These are phyloP conservation scores for Mesembryanthemum crystallinum DNA, from an alignment of 148 eudicot species.

Conservation along the genomic window DNA sequence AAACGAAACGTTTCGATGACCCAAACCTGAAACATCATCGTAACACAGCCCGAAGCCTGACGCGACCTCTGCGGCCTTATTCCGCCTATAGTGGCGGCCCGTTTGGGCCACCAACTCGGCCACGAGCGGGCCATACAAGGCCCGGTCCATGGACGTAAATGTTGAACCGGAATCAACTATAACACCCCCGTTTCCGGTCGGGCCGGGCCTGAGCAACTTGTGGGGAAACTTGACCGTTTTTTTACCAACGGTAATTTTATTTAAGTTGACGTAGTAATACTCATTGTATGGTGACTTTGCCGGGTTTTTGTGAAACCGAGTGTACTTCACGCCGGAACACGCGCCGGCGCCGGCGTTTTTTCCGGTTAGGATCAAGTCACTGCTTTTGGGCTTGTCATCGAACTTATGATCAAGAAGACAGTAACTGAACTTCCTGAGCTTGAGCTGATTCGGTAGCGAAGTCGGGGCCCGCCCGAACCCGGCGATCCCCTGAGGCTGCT, in stretches of 20 bases:
- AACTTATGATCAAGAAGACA: conserved; percentile 66
- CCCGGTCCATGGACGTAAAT: conserved; percentile 54
- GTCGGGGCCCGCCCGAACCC: conserved; percentile 72
- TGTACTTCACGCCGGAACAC: conserved; percentile 33
- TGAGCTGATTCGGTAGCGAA: conserved; percentile 65
- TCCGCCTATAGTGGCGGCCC: conserved; percentile 46
- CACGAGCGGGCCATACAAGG: conserved; percentile 42
- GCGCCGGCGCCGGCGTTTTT: neutral
- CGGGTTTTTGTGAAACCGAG: conserved; percentile 49
- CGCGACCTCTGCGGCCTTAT: conserved; percentile 33
- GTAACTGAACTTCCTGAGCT: conserved; percentile 58
- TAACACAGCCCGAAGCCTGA: conserved; percentile 59
- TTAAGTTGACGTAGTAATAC: conserved; percentile 56
- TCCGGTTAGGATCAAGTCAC: conserved; percentile 41
- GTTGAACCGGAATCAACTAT: conserved; percentile 77
- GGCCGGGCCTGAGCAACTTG: conserved; percentile 34
- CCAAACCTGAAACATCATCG: conserved; percentile 29
- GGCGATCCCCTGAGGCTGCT: conserved; percentile 62
- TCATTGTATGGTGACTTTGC: conserved; percentile 32
- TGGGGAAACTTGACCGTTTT: conserved; percentile 46
- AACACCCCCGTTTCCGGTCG: conserved; percentile 56
- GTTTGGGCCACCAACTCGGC: conserved; percentile 52
- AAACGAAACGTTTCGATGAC: conserved; percentile 5
- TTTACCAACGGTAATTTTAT: conserved; percentile 60
- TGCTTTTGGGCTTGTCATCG: conserved; percentile 45